phyloP scores from a whole-genome alignment of 192 early-diverging fungal species.

The Backusella morwellensis region DNA sequence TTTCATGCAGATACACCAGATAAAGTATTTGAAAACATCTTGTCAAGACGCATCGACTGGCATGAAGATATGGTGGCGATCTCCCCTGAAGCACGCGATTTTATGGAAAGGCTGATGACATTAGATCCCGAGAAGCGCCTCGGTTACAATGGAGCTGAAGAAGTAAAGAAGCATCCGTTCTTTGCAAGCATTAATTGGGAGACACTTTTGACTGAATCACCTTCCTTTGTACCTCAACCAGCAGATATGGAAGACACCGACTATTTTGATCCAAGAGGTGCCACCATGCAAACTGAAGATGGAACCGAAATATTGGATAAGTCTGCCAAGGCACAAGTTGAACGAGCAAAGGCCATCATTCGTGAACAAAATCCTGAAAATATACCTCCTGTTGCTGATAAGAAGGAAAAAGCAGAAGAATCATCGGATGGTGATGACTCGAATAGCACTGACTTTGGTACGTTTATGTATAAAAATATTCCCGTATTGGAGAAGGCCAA shows the following conservation, averaged over 20 bases:
- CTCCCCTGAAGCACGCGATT: conserved; percentile 71
- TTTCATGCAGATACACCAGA: conserved; percentile 79
- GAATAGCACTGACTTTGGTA: conserved; percentile 76
- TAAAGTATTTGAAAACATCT: conserved; percentile 83
- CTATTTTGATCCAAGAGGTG: conserved; percentile 93
- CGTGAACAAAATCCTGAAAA: conserved; percentile 22
- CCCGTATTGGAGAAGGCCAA: conserved; percentile 89
- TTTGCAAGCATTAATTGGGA: conserved; percentile 78
- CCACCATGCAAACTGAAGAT: conserved; percentile 48
- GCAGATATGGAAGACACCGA: conserved; percentile 82
- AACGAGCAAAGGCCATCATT: conserved; percentile 27
- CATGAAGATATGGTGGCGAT: conserved; percentile 69
- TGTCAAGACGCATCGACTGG: conserved; percentile 78
- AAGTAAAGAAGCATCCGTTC: conserved; percentile 78
- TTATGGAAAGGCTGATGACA: conserved; percentile 79
- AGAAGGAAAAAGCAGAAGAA: not conserved
- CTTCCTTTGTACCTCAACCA: conserved; percentile 82
- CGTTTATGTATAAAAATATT: conserved; percentile 90
- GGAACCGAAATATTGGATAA: conserved; percentile 13
- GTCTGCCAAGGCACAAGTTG: conserved; percentile 37
- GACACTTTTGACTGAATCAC: conserved; percentile 50
- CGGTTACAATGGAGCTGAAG: conserved; percentile 68
- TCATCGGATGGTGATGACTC: conserved; percentile 3
- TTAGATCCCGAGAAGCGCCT: conserved; percentile 60
- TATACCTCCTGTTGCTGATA: not conserved